Conservation (phyloP, 2,329 filamentous ascomycete genomes). For the Fusarium nematophilum region DNA sequence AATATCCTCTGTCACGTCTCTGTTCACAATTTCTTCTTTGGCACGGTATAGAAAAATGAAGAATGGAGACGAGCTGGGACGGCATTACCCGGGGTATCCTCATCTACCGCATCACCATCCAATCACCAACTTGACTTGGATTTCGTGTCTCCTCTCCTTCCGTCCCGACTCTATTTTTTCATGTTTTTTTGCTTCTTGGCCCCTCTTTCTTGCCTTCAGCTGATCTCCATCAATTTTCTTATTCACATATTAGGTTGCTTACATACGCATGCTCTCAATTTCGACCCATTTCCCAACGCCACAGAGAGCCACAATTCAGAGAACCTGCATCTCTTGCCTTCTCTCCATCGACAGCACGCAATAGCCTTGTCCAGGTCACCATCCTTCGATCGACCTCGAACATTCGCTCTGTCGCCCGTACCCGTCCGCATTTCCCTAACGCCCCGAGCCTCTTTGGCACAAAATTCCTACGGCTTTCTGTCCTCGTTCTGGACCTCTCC, state of each 20-base stretch:
- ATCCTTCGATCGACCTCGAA: constrained; percentile 19
- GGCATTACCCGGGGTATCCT: constrained; percentile 17
- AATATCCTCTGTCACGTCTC: constrained; percentile 5
- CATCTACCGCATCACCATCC: constrained; percentile 24
- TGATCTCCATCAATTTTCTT: constrained; percentile 17
- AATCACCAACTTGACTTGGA: constrained; percentile 20
- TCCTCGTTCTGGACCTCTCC: constrained; percentile 8
- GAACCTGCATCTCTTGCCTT: constrained; percentile 1
- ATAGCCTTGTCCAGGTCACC: background rate
- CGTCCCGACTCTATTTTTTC: constrained; percentile 18
- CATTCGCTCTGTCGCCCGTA: background rate
- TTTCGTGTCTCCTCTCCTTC: constrained; percentile 35
- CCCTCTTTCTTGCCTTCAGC: constrained; percentile 23
- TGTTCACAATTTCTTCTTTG: background rate
- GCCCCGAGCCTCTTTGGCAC: too few relatives aligned
- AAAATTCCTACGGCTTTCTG: background rate
- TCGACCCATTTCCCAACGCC: constrained; percentile 10
- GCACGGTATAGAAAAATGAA: background rate
- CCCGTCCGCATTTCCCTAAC: too few relatives aligned
- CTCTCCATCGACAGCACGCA: background rate
- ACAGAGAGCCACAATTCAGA: constrained; percentile 21
- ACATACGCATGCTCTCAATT: constrained; percentile 5
- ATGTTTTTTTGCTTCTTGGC: constrained; percentile 7
- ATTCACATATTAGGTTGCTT: constrained; percentile 7
- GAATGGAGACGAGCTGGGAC: background rate